phyloP scores from a whole-genome alignment of 768 basidiomycete genomes.

The Aureoboletus auriporus region DNA sequence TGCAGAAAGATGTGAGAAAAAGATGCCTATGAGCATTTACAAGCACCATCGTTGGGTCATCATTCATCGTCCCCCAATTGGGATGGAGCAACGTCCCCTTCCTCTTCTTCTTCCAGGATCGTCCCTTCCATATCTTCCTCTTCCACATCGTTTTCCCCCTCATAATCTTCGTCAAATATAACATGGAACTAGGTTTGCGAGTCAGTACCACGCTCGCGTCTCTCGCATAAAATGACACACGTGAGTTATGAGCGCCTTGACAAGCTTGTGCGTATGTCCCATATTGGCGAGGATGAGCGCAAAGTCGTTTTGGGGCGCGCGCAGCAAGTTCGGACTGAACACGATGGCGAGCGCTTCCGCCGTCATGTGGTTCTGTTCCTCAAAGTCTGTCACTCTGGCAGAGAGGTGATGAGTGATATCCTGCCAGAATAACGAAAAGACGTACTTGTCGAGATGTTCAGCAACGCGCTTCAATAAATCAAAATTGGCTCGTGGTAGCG shows the following conservation, averaged over 20 bases:
- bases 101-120: slow-evolving; percentile 65
- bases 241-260: slow-evolving; percentile 71
- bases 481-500: slow-evolving; percentile 69
- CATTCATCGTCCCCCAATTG: slow-evolving; percentile 23
- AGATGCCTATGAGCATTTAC: slow-evolving; percentile 8
- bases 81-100: slow-evolving; percentile 33
- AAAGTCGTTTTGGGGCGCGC: slow-evolving; percentile 77
- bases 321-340: slow-evolving; percentile 76
- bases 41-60: slow-evolving; percentile 7
- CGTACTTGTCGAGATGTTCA: slow-evolving; percentile 78
- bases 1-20: slow-evolving; percentile 7
- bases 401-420: neutral
- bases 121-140: slow-evolving; percentile 65
- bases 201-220: neutral
- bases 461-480: slow-evolving; percentile 74
- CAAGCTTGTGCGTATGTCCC: slow-evolving; percentile 72
- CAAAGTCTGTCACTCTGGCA: slow-evolving; percentile 77
- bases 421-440: slow-evolving; percentile 1
- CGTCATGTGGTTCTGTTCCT: slow-evolving; percentile 89
- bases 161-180: slow-evolving; percentile 73
- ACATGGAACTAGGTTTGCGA: slow-evolving; percentile 45
- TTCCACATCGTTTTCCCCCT: slow-evolving; percentile 49
- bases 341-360: slow-evolving; percentile 82
- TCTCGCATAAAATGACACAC: slow-evolving; percentile 39
- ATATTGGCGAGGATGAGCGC: slow-evolving; percentile 76